These are phyloP conservation scores for Cladophialophora psammophila DNA, from an alignment of 2,329 filamentous ascomycete genomes.

Conservation along the genomic window DNA sequence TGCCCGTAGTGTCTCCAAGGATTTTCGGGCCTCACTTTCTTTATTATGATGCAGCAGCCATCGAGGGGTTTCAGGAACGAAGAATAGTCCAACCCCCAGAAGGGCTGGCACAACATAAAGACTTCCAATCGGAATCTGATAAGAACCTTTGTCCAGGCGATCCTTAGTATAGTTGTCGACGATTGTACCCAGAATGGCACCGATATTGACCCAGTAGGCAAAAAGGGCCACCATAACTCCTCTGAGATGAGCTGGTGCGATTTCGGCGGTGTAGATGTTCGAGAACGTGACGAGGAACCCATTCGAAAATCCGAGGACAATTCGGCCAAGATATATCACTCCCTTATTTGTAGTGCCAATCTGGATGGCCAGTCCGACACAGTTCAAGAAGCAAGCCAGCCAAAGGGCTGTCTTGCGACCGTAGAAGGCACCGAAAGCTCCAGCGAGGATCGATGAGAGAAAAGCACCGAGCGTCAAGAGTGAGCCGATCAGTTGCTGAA, in stretches of 20 bases:
- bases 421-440: slow-evolving; percentile 8
- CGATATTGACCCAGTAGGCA: slow-evolving; percentile 42
- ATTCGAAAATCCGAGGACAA: slow-evolving; percentile 41
- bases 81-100: slow-evolving; percentile 40
- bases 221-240: slow-evolving; percentile 59
- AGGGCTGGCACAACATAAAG: slow-evolving; percentile 41
- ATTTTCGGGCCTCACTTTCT: slow-evolving; percentile 25
- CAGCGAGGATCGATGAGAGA: slow-evolving; percentile 13
- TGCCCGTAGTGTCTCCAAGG: slow-evolving; percentile 19
- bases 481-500: slow-evolving; percentile 18
- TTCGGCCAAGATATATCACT: slow-evolving; percentile 15
- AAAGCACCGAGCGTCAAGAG: slow-evolving; percentile 18
- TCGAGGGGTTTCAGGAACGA: slow-evolving; percentile 44
- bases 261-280: slow-evolving; percentile 59
- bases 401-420: slow-evolving; percentile 18
- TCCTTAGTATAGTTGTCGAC: slow-evolving; percentile 43
- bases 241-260: slow-evolving; percentile 56
- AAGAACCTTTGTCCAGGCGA: slow-evolving; percentile 44
- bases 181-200: slow-evolving; percentile 33
- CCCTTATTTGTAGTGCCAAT: slow-evolving; percentile 18
- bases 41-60: slow-evolving; percentile 42
- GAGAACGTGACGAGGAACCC: slow-evolving; percentile 57
- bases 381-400: slow-evolving; percentile 12
- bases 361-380: slow-evolving; percentile 13
- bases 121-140: slow-evolving; percentile 41